These are phyloP conservation scores for Yamadazyma membranifaciens DNA, from an alignment of 1,139 yeast species.

Conservation along the genomic window DNA sequence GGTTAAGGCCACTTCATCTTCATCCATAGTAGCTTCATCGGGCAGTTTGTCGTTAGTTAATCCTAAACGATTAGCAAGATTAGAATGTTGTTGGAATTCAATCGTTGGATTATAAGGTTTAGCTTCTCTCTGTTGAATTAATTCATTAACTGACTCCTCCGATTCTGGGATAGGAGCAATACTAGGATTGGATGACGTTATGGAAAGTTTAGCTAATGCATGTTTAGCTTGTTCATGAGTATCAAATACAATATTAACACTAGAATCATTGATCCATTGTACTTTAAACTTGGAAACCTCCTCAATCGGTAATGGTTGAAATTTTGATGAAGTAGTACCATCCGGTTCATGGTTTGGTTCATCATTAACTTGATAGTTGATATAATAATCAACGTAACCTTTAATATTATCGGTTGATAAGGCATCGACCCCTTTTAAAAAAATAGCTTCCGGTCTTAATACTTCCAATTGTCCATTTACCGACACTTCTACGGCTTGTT, in stretches of 20 bases:
- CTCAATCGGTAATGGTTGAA: slow-evolving; percentile 20
- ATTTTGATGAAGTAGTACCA: too few species aligned
- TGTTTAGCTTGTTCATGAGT: slow-evolving; percentile 41
- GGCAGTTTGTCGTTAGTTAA: slow-evolving; percentile 15
- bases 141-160: slow-evolving; percentile 19
- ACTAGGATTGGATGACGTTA: slow-evolving; percentile 19
- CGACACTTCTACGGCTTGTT: slow-evolving; percentile 35
- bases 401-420: slow-evolving; percentile 65
- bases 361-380: slow-evolving; percentile 30
- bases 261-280: slow-evolving; percentile 71
- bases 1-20: slow-evolving; percentile 41
- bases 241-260: slow-evolving; percentile 54
- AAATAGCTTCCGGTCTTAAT: slow-evolving; percentile 50
- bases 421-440: slow-evolving; percentile 64
- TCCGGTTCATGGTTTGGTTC: not conserved
- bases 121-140: slow-evolving; percentile 35
- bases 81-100: slow-evolving; percentile 33
- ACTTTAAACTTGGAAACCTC: slow-evolving; percentile 41
- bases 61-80: slow-evolving; percentile 32
- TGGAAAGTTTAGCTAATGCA: slow-evolving; percentile 37
- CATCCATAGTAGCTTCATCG: slow-evolving; percentile 32
- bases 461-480: slow-evolving; percentile 30
- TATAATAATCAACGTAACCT: slow-evolving; percentile 49
- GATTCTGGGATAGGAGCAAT: slow-evolving; percentile 7
- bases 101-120: slow-evolving; percentile 39